Percentiles rank a stretch among this genome's conserved stretches.
Evolutionary conservation across 345 rosid species (phyloP).

Genomic region (Punica granatum): DNA sequence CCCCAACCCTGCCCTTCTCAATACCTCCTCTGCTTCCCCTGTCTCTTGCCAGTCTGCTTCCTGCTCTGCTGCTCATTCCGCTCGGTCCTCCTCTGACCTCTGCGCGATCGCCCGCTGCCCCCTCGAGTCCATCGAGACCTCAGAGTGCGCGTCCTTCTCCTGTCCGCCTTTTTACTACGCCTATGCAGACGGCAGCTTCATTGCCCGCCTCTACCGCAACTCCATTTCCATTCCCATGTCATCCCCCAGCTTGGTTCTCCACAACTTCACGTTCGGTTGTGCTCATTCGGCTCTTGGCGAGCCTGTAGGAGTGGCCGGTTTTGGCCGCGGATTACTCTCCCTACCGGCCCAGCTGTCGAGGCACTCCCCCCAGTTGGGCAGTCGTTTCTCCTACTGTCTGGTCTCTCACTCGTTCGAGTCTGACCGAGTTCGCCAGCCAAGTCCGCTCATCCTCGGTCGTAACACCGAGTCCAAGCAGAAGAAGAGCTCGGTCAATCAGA

Average conservation of each 20-base stretch:
- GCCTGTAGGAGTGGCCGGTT: slow-evolving; percentile 93
- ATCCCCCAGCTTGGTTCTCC: slow-evolving; percentile 29
- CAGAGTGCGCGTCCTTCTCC: slow-evolving; percentile 55
- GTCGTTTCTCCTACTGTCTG: slow-evolving; percentile 77
- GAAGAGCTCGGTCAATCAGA: slow-evolving; percentile 11
- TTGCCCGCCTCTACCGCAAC: slow-evolving; percentile 52
- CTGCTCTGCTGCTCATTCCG: slow-evolving; percentile 82
- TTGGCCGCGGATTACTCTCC: slow-evolving; percentile 81
- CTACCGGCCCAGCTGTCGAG: slow-evolving; percentile 69
- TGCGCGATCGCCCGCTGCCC: slow-evolving; percentile 83
- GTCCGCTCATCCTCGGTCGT: slow-evolving; percentile 91
- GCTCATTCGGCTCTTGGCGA: slow-evolving; percentile 82
- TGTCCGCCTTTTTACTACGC: slow-evolving; percentile 90
- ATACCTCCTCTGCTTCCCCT: slow-evolving; percentile 41
- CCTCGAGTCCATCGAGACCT: slow-evolving; percentile 62
- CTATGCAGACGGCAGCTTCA: slow-evolving; percentile 86
- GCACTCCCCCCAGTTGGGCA: slow-evolving; percentile 59
- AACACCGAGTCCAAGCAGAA: slow-evolving; percentile 41
- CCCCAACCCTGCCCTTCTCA: slow-evolving; percentile 26
- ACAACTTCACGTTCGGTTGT: slow-evolving; percentile 81
- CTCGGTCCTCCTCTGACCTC: slow-evolving; percentile 56
- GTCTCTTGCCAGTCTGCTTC: slow-evolving; percentile 55
- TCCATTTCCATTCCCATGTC: slow-evolving; percentile 43
- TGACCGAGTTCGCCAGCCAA: slow-evolving; percentile 48
- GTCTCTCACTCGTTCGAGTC: slow-evolving; percentile 87